Percentiles rank a stretch among this genome's conserved stretches.
phyloP scores from a whole-genome alignment of 768 basidiomycete genomes.

The Chlorophyllum brunneum region DNA sequence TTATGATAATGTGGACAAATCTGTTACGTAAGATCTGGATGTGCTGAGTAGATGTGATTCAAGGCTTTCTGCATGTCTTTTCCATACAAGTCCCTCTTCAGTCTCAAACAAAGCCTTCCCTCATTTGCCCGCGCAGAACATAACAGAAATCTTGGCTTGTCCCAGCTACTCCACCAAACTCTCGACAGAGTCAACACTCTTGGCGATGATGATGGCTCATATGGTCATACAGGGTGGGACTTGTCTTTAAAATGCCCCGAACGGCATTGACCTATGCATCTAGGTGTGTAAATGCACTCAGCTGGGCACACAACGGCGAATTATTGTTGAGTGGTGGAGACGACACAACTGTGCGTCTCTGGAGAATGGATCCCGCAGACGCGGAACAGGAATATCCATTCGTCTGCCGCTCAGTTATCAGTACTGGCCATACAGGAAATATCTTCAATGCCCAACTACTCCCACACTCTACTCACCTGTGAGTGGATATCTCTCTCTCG shows the following conservation, averaged over 20 bases:
- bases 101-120: slow-evolving; percentile 12
- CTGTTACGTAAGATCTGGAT: slow-evolving; percentile 5
- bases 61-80: neutral
- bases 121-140: slow-evolving; percentile 23
- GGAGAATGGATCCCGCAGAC: slow-evolving; percentile 58
- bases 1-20: neutral
- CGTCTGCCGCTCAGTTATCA: slow-evolving; percentile 60
- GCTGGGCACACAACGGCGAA: slow-evolving; percentile 67
- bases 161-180: slow-evolving; percentile 21
- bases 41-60: neutral
- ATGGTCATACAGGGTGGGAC: slow-evolving; percentile 68
- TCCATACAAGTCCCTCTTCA: slow-evolving; percentile 11
- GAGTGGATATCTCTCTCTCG: slow-evolving; percentile 20
- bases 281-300: slow-evolving; percentile 76
- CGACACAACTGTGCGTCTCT: slow-evolving; percentile 75
- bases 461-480: slow-evolving; percentile 77
- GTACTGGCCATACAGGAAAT: slow-evolving; percentile 78
- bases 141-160: slow-evolving; percentile 23
- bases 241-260: neutral
- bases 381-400: slow-evolving; percentile 54
- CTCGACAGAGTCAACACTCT: slow-evolving; percentile 73
- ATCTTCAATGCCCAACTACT: slow-evolving; percentile 85
- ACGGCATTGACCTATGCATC: neutral
- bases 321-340: slow-evolving; percentile 70
- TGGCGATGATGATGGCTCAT: slow-evolving; percentile 41